Evolutionary conservation across 2,329 filamentous ascomycete genomes (phyloP).

Genomic region (Neurospora crassa): DNA sequence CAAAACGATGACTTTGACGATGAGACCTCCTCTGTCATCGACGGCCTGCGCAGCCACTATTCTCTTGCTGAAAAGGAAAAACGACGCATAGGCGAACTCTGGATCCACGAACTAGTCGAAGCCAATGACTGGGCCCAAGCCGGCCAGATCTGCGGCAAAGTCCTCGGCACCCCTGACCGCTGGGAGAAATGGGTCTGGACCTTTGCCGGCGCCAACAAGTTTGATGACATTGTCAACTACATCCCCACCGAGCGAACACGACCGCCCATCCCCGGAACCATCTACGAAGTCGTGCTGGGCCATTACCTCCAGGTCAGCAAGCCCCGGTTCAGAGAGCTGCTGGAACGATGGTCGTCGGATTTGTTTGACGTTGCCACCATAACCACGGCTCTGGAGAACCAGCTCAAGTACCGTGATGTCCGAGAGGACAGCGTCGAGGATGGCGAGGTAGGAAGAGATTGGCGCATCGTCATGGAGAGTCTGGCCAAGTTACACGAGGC

Average conservation of each 20-base stretch:
- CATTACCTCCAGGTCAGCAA: constrained; percentile 80
- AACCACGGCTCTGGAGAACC: constrained; percentile 69
- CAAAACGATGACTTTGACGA: constrained; percentile 61
- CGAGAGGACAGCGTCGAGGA: constrained; percentile 67
- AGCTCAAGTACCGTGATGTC: constrained; percentile 67
- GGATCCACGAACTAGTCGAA: constrained; percentile 78
- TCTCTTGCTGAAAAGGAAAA: constrained; percentile 78
- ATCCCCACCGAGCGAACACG: constrained; percentile 71
- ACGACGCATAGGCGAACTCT: constrained; percentile 80
- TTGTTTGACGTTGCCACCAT: constrained; percentile 73
- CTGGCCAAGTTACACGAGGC: constrained; percentile 79
- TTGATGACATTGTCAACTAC: constrained; percentile 80
- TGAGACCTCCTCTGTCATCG: constrained; percentile 54
- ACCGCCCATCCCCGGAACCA: constrained; percentile 67
- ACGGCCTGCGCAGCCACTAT: constrained; percentile 46
- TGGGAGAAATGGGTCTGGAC: constrained; percentile 97
- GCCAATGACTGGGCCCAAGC: constrained; percentile 67
- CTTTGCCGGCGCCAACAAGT: constrained; percentile 76
- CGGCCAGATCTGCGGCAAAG: constrained; percentile 71
- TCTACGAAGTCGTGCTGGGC: constrained; percentile 82
- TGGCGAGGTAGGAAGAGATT: constrained; percentile 66
- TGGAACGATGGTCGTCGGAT: constrained; percentile 77
- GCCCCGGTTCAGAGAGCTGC: constrained; percentile 62
- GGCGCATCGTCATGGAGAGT: constrained; percentile 80
- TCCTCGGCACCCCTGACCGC: constrained; percentile 65